Base-by-base conservation (phyloP, 2,329 filamentous ascomycete species). In the Periconia sp. region DNA sequence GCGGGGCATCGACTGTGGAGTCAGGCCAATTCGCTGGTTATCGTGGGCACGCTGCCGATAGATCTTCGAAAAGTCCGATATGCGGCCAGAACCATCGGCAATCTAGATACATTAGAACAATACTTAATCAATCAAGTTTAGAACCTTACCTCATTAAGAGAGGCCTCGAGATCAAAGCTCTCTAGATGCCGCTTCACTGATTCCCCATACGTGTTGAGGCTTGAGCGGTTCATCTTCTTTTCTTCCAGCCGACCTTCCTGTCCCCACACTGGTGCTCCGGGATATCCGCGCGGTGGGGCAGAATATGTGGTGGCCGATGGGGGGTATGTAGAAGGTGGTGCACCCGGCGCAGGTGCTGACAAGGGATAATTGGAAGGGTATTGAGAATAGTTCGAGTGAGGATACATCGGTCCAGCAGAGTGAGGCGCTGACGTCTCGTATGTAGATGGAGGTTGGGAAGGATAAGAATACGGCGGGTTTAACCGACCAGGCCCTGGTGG, bases 141-240 rank as follows among this genome's bases (percentile, higher is more conserved):
- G 6, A 32, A n/a, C 64, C 68, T 39, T 62, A 77, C 75, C 61
- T 79, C 75, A 36, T 75, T 78, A 4, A 79, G 59, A 4, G 75
- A 76, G 18, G 73, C 70, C 50, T 77, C 82, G 18, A 85, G 65
- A 60, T 86, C 83, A 49, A 81, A 85, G 34, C 77, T 75, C 28
- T 86, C 83, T 3, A 86, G 68, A 64, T 86, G 82, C 26, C 83
- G 76, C 61, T 86, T 86, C n/a, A 85, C 78, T 9, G 70, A 76
- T 35, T 77, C 72, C 19, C 74, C 74, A 47, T 71, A 72, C 2
- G 65, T 57, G 9, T 63, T 66, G 11, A 67, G 51, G 30, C 56
- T 66, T 6, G 61, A 46, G 3, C 65, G 59, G 11, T 60, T 63
- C 16, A 65, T 56, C 48, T 68, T 69, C 65, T 57, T 72, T 45